Evolutionary conservation across 1,139 yeast species (phyloP).

Genomic region (Taphrina communis): DNA sequence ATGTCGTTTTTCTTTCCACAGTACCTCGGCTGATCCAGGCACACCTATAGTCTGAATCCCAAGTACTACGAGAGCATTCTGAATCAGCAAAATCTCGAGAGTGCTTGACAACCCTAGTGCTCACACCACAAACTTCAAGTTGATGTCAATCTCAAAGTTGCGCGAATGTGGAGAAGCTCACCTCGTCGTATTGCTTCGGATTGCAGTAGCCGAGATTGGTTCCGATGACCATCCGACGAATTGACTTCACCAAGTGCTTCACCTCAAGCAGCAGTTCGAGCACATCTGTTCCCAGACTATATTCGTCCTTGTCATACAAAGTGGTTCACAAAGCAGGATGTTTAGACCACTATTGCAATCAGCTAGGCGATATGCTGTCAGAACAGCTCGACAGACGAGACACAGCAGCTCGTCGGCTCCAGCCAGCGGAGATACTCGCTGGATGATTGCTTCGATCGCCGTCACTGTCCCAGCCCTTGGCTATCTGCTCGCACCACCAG

Average conservation of each 20-base stretch:
- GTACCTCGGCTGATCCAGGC: too few relatives aligned
- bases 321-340: not conserved
- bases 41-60: too few relatives aligned
- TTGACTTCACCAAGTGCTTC: not conserved
- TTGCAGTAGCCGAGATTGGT: slow-evolving; percentile 5
- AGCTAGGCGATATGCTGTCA: slow-evolving; percentile 10
- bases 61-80: too few relatives aligned
- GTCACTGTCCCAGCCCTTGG: slow-evolving; percentile 39
- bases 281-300: too few relatives aligned
- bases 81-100: too few relatives aligned
- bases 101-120: too few relatives aligned
- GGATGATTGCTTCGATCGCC: slow-evolving; percentile 34
- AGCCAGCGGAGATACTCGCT: slow-evolving; percentile 29
- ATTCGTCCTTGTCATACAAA: too few relatives aligned
- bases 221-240: slow-evolving; percentile 6
- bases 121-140: too few relatives aligned
- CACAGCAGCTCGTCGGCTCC: slow-evolving; percentile 24
- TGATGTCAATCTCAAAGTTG: too few relatives aligned
- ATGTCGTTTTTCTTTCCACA: too few relatives aligned
- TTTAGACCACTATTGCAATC: slow-evolving; percentile 23
- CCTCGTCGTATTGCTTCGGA: not conserved
- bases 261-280: not conserved
- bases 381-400: slow-evolving; percentile 20
- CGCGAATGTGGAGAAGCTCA: not conserved
- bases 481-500: slow-evolving; percentile 38